These are phyloP conservation scores for Pseudocercospora musae DNA, from an alignment of 2,329 filamentous ascomycete genomes.

Conservation along the genomic window DNA sequence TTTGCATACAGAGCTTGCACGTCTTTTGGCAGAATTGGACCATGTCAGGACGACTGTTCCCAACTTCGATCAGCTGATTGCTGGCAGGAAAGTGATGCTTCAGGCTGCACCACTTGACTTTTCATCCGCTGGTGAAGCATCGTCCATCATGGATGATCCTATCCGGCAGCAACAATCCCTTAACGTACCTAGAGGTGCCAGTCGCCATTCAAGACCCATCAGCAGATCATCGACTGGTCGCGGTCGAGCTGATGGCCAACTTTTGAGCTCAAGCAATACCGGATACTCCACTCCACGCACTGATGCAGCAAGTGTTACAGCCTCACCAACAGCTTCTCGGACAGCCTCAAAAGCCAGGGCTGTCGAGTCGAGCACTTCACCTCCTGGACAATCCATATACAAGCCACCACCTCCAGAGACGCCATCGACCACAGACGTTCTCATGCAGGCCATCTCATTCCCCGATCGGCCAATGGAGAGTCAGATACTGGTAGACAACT, in stretches of 20 bases:
- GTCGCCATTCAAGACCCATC: slow-evolving; percentile 21
- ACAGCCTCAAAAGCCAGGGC: slow-evolving; percentile 13
- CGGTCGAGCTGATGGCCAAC: slow-evolving; percentile 8
- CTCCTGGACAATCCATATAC: slow-evolving; percentile 26
- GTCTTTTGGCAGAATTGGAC: slow-evolving; percentile 43
- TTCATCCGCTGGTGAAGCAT: slow-evolving; percentile 23
- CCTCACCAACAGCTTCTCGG: slow-evolving; percentile 9
- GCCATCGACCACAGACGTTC: slow-evolving; percentile 34
- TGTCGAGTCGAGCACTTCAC: neutral
- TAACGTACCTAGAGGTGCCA: slow-evolving; percentile 12
- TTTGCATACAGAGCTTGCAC: slow-evolving; percentile 43
- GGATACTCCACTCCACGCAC: slow-evolving; percentile 7
- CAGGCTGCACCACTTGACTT: slow-evolving; percentile 44
- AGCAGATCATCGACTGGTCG: slow-evolving; percentile 23
- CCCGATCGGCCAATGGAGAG: neutral
- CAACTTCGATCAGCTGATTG: slow-evolving; percentile 48
- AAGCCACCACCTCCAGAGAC: slow-evolving; percentile 36
- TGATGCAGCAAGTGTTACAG: slow-evolving; percentile 6
- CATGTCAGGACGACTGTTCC: slow-evolving; percentile 43
- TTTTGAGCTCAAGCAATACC: slow-evolving; percentile 16
- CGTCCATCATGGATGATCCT: slow-evolving; percentile 24
- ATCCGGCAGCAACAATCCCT: slow-evolving; percentile 8
- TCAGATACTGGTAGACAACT: neutral
- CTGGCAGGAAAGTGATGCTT: slow-evolving; percentile 50
- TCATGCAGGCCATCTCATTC: slow-evolving; percentile 33